These are phyloP conservation scores for Tritrichomonas foetus DNA, from an alignment of 208 protist genomes.

Conservation along the genomic window DNA sequence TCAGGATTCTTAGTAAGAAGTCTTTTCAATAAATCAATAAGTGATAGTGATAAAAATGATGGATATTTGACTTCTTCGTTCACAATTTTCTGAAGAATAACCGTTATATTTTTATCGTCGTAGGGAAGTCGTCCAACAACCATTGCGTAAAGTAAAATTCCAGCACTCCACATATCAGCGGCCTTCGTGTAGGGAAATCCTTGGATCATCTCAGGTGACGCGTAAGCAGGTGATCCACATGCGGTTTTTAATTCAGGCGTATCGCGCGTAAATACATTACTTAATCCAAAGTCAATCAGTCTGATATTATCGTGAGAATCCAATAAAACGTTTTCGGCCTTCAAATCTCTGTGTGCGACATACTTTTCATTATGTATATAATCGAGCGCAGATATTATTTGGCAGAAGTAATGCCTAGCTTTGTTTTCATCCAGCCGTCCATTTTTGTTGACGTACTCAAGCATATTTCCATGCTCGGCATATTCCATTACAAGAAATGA, in stretches of 20 bases:
- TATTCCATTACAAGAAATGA: neutral
- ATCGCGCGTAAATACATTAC: neutral
- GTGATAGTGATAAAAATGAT: neutral
- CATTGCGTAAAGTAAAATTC: conserved; percentile 41
- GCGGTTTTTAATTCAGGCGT: neutral
- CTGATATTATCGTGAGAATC: neutral
- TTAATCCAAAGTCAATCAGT: neutral
- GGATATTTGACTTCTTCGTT: neutral
- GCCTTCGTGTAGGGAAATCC: neutral
- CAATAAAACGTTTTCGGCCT: neutral
- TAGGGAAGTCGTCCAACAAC: conserved; percentile 8
- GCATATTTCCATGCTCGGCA: neutral
- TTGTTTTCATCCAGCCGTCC: neutral
- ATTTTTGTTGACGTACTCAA: neutral
- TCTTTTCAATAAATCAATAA: neutral
- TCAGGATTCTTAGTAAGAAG: neutral
- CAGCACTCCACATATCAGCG: conserved; percentile 42
- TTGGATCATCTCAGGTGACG: conserved; percentile 23
- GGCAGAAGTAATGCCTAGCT: neutral
- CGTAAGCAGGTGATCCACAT: conserved; percentile 26
- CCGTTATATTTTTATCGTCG: neutral
- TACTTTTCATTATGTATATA: neutral
- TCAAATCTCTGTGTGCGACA: too few species aligned
- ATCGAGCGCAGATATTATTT: neutral
- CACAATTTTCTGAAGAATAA: neutral